Evolutionary conservation across 139 green algal genomes (phyloP), one percentile per base, ranked within the genome.

Genomic region (Micractinium conductrix): DNA sequence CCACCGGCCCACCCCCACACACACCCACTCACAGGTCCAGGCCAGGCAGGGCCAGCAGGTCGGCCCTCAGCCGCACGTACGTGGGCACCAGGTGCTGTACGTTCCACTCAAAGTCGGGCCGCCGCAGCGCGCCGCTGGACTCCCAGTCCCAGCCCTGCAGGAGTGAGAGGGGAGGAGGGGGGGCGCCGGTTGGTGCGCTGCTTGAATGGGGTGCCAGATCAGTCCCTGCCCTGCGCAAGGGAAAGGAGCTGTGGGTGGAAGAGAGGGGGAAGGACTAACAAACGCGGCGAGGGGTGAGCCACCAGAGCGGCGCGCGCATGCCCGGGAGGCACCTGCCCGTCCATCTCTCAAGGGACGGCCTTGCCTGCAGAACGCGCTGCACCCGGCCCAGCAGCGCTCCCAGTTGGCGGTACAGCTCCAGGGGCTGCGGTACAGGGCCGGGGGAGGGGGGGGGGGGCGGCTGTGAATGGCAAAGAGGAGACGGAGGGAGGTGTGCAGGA

Each of bases 1-100:
- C 70, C 22, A 4, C 2, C 42, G 26, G 2, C 45, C 33, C 73
- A 63, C 30, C 45, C 35, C 55, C 3, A n/a, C 22, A 1, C 1
- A 3, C 33, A 16, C 24, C 33, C 75, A 81, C 78, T 80, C 70
- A 81, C 81, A 76, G 9, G 24, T 86, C 62, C 7, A 67, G 40
- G 26, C 16, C 67, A 19, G 70, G 38, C 4, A 79, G n/a, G n/a
- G 4, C 42, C 33, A 67, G 28, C 21, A 81, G 58, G 19, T 30
- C 22, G 21, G 53, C 33, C 35, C 65, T 67, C 35, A 78, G 14
- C 4, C 48, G 53, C 0, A 67, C 67, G 21, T 44, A 85, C 33
- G 79, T 78, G 26, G 33, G 21, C 21, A 24, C 5, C 65, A 85
- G 67, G 22, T 50, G 26, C 26, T 30, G 33, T 9, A 70, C 0